phyloP scores from a whole-genome alignment of 2,329 filamentous ascomycete genomes.

The Calonectria pauciramosa region DNA sequence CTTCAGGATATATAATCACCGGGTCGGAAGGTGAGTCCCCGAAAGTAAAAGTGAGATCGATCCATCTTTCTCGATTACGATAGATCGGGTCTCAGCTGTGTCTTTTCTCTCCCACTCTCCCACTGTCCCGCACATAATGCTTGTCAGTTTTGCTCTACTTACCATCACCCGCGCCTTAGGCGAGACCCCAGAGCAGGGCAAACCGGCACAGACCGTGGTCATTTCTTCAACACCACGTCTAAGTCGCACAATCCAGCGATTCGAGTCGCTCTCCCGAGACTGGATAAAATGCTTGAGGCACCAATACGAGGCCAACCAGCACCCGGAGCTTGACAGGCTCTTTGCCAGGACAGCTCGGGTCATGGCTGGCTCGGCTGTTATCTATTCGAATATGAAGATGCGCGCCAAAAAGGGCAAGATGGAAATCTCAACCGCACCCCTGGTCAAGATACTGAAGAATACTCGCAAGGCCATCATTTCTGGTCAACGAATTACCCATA shows the following conservation, averaged over 20 bases:
- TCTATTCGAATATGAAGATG: conserved; percentile 36
- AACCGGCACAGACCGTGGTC: conserved; percentile 12
- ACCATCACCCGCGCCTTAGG: conserved; percentile 30
- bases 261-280: conserved; percentile 25
- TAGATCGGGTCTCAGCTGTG: conserved; percentile 5
- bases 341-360: conserved; percentile 26
- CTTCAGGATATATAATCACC: conserved; percentile 10
- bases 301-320: conserved; percentile 13
- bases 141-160: conserved; percentile 31
- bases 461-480: conserved; percentile 31
- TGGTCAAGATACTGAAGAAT: conserved; percentile 28
- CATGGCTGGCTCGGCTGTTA: conserved; percentile 26
- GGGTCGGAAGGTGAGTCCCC: neutral
- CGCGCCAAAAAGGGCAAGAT: conserved; percentile 11
- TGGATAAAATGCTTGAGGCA: conserved; percentile 21
- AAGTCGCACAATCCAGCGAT: conserved; percentile 26
- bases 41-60: neutral
- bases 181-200: conserved; percentile 32
- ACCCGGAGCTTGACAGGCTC: conserved; percentile 27
- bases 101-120: neutral
- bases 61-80: neutral
- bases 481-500: conserved; percentile 33
- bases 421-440: conserved; percentile 12
- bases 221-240: conserved; percentile 23
- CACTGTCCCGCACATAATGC: conserved; percentile 17